Evolutionary conservation across 257 asterid genomes (phyloP).

Genomic region (Solanum appendiculatum): DNA sequence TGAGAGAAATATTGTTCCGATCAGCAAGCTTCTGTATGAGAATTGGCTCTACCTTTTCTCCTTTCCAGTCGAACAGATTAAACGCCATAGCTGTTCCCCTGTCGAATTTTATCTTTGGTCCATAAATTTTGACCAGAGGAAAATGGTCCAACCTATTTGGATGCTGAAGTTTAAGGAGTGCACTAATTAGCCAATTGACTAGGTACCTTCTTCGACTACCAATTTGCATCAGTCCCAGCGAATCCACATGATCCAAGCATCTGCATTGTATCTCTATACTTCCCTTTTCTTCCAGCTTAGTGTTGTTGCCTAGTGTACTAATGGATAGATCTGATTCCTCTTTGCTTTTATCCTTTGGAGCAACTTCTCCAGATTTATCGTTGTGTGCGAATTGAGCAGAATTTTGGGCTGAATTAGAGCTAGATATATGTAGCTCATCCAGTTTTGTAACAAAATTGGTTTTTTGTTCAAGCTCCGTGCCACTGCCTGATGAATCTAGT

Average conservation of each 20-base stretch:
- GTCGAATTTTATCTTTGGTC: constrained; percentile 75
- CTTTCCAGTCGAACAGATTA: constrained; percentile 80
- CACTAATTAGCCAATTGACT: constrained; percentile 75
- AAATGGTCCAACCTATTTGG: constrained; percentile 60
- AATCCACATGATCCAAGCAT: constrained; percentile 77
- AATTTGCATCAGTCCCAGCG: constrained; percentile 51
- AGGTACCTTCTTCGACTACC: constrained; percentile 66
- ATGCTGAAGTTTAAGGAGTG: constrained; percentile 73
- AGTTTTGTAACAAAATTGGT: neutral
- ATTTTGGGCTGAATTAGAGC: neutral
- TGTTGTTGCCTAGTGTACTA: neutral
- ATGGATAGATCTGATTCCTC: constrained; percentile 7
- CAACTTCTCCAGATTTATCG: neutral
- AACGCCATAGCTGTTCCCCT: constrained; percentile 90
- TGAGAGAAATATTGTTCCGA: constrained; percentile 54
- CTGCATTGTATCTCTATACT: constrained; percentile 29
- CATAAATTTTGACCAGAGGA: constrained; percentile 69
- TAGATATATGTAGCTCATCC: constrained; percentile 3
- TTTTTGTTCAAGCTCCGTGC: constrained; percentile 36
- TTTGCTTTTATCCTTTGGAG: neutral
- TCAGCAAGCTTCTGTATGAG: constrained; percentile 90
- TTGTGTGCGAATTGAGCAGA: neutral
- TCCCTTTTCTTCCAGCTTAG: neutral
- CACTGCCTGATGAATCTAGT: constrained; percentile 50
- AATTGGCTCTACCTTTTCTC: constrained; percentile 67